These are phyloP conservation scores for Silene uniflora DNA, from an alignment of 148 eudicot species.

Conservation along the genomic window DNA sequence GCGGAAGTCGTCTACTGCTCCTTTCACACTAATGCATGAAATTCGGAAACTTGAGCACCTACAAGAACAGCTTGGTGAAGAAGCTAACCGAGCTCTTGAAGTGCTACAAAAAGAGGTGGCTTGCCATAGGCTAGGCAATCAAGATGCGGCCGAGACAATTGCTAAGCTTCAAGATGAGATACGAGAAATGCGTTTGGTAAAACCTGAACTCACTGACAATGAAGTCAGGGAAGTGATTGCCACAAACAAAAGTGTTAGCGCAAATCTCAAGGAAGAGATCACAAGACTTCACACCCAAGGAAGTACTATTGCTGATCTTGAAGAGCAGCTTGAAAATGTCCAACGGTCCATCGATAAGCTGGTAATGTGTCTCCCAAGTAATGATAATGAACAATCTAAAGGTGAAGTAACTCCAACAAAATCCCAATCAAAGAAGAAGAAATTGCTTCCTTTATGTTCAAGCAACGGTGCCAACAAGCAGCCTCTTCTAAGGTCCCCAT, in stretches of 20 bases:
- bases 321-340: conserved; percentile 92
- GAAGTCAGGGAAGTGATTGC: conserved; percentile 42
- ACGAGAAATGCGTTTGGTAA: conserved; percentile 60
- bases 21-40: conserved; percentile 91
- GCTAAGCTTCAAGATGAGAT: conserved; percentile 90
- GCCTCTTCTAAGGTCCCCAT: conserved; percentile 63
- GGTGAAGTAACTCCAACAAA: conserved; percentile 34
- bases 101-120: conserved; percentile 91
- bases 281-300: conserved; percentile 95
- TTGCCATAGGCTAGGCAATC: conserved; percentile 88
- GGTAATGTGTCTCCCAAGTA: conserved; percentile 77
- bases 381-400: conserved; percentile 29
- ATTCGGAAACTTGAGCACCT: conserved; percentile 88
- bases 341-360: conserved; percentile 85
- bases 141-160: conserved; percentile 95
- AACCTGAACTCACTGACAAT: conserved; percentile 40
- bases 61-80: conserved; percentile 95
- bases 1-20: conserved; percentile 89
- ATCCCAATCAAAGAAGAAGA: conserved; percentile 65
- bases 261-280: conserved; percentile 91
- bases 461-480: conserved; percentile 57
- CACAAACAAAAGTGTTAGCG: conserved; percentile 80
- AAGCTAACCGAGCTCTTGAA: conserved; percentile 92
- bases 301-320: conserved; percentile 73
- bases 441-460: conserved; percentile 65